Evolutionary conservation across 331 rosid genomes (phyloP), one percentile per base, ranked within the genome.

Genomic region (Erythrophleum ivorense): DNA sequence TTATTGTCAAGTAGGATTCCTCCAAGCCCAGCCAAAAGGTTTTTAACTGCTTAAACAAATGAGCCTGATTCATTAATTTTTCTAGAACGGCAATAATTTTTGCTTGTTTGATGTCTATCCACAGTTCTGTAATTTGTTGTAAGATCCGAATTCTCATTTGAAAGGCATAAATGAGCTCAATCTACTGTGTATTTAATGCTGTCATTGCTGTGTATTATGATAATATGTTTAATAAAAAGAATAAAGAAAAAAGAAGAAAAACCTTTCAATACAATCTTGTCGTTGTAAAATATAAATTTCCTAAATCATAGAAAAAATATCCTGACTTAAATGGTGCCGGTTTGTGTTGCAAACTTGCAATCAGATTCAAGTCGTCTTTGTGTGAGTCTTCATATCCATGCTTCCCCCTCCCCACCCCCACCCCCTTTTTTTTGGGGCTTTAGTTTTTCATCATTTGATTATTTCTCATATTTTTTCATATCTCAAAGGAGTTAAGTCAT

Each of bases 1-100:
- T 67, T 80, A 78, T 74, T 59, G 59, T 45, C 73, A 55, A 81
- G n/a, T 40, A 50, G 8, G 14, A 73, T 40, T 80, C 38, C 66
- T 49, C 6, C 40, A 15, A 53, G 48, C 70, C 15, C 7, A 57
- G 34, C 70, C 31, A 7, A 55, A 52, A 49, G 5, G 54, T 52
- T 48, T 3, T 80, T 76, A 34, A 72, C 58, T 73, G 67, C 75
- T 65, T 7, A 6, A 67, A 71, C 49, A 36, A 60, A 34, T 63
- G 75, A 68, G 54, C 33, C 69, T 45, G 36, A 71, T 66, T 48
- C 57, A 63, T 14, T 67, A 52, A 46, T 70, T 31, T 66, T 55
- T 46, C 10, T 57, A 33, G 53, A 15, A 64, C 45, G 19, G 50
- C 46, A 34, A 59, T 36, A 45, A 7, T 14, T 41, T 71, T 58